phyloP scores from a whole-genome alignment of 345 rosid species.

The Reutealis trisperma region DNA sequence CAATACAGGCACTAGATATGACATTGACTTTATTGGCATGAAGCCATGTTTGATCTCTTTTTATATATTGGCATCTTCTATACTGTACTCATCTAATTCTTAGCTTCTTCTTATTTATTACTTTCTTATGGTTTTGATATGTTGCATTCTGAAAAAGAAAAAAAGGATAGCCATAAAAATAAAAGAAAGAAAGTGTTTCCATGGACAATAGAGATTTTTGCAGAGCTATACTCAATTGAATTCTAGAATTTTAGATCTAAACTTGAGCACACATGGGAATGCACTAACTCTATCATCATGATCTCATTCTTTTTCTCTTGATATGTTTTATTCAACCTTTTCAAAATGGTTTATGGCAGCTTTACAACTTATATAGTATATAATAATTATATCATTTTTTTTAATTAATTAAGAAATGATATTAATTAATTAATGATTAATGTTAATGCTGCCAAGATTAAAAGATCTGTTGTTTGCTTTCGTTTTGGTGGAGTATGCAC shows the following conservation, averaged over 20 bases:
- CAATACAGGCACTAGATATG: conserved; percentile 5
- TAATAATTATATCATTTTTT: too few relatives aligned
- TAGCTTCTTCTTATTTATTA: conserved; percentile 4
- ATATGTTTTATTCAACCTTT: background rate
- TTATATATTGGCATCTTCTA: conserved; percentile 5
- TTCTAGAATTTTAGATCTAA: background rate
- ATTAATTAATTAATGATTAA: conserved; percentile 11
- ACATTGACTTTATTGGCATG: conserved; percentile 10
- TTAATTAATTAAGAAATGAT: background rate
- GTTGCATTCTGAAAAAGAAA: background rate
- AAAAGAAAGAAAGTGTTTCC: background rate
- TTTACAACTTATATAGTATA: conserved; percentile 2
- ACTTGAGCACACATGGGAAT: conserved; percentile 25
- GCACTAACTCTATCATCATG: conserved; percentile 14
- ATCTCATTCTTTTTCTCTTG: background rate
- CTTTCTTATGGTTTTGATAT: background rate
- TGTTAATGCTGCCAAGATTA: conserved; percentile 16
- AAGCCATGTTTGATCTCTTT: background rate
- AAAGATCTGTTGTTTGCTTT: conserved; percentile 4
- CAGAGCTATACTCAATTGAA: background rate
- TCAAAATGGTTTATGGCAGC: conserved; percentile 20
- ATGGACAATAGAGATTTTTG: background rate
- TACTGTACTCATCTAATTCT: background rate
- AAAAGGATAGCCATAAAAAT: background rate
- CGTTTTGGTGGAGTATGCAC: conserved; percentile 15